These are phyloP conservation scores for Cystobasidium ongulense DNA, from an alignment of 768 basidiomycete species.

Conservation along the genomic window DNA sequence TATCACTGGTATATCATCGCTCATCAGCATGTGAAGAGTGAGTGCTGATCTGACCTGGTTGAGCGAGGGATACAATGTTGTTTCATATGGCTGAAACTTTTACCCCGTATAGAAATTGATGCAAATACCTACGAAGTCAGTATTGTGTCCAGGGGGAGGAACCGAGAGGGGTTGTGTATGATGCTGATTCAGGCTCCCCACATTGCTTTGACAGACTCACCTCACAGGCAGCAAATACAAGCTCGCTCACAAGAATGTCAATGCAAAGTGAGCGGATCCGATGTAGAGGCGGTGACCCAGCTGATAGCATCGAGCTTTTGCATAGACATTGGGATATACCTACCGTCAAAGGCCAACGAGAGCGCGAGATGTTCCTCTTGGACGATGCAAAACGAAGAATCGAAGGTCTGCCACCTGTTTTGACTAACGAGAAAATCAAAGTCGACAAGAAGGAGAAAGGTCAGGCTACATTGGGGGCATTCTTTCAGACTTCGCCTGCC, in stretches of 20 bases:
- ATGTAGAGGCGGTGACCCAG: background rate
- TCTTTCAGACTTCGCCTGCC: conserved; percentile 4
- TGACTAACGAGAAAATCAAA: conserved; percentile 18
- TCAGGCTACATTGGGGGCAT: conserved; percentile 15
- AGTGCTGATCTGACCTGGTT: background rate
- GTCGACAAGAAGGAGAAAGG: conserved; percentile 29
- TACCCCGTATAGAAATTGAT: conserved; percentile 3
- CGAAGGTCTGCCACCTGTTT: conserved; percentile 28
- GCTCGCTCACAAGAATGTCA: conserved; percentile 32
- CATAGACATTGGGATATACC: conserved; percentile 30
- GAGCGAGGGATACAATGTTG: too few relatives aligned
- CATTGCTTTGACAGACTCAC: background rate
- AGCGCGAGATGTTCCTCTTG: conserved; percentile 26
- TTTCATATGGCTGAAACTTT: background rate
- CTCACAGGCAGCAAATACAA: conserved; percentile 30
- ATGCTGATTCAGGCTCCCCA: background rate
- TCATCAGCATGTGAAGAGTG: conserved; percentile 30
- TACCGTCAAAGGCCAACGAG: conserved; percentile 33
- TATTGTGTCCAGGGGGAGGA: background rate
- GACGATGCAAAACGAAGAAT: conserved; percentile 29
- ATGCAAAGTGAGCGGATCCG: background rate
- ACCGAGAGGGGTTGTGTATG: too few relatives aligned
- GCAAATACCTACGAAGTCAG: conserved; percentile 22
- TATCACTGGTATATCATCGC: conserved; percentile 33
- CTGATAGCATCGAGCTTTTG: background rate